Evolutionary conservation across 441 rosid species (phyloP), one percentile per base, ranked within the genome.

Genomic region (Gossypium davidsonii): DNA sequence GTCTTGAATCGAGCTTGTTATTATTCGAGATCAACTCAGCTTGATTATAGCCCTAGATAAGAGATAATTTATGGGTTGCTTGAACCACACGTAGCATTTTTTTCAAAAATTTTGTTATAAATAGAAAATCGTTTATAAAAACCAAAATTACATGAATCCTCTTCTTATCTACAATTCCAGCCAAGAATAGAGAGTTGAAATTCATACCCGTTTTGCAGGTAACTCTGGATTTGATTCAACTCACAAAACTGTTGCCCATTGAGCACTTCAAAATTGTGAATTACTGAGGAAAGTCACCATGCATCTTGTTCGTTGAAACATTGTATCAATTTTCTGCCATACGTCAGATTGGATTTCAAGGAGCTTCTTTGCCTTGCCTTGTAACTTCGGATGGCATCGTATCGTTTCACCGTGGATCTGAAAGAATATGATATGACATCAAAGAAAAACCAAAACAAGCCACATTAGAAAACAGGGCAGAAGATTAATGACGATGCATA

Each of bases 351-450:
- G 97, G 53, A 76, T 78, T 70, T 90, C 94, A 14, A 93, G 80
- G 23, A 96, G 99, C 79, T 82, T 79, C 82, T 76, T 80, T 1
- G 94, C 92, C 76, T 87, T 93, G 6, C 86, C 89, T 71, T 85
- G 98, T 79, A 93, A 83, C 46, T 76, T 85, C 0, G 85, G 66
- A 66, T 90, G 85, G 79, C 93, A 69, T 18, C 97, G 65, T 75
- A 96, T 78, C 0, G 97, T 91, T 83, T 91, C 98, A 4, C 99
- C 97, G 0, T 96, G 97, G 70, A 93, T 90, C 98, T 96, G 88
- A 73, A 34, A 55, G 26, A 31, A 67, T 25, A 25, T 26, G 25
- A 6, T 46, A 6, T 20, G 6, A 25, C 57, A 67, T 49, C 71
- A 72, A 26, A 76, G 11, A 70, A 62, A 28, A 62, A 17, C 55